These are phyloP conservation scores for Oxyria digyna DNA, from an alignment of 148 eudicot genomes.

Conservation along the genomic window DNA sequence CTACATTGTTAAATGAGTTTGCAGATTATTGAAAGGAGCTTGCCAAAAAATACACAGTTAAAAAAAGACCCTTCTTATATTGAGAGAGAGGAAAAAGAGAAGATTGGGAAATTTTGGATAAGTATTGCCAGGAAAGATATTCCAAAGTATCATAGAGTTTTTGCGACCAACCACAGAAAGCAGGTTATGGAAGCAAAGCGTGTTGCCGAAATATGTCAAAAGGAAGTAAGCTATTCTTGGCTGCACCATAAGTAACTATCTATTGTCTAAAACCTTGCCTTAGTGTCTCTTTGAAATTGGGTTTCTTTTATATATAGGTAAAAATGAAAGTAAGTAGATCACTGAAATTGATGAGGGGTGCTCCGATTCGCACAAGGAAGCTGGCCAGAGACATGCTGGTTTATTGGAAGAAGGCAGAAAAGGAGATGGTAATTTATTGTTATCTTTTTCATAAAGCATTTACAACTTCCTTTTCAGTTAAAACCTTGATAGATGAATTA, in stretches of 20 bases:
- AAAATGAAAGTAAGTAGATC: conserved; percentile 92
- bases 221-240: conserved; percentile 50
- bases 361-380: conserved; percentile 70
- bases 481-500: background rate
- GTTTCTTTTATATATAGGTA: conserved; percentile 44
- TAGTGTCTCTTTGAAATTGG: conserved; percentile 4
- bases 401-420: conserved; percentile 92
- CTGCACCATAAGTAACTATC: background rate
- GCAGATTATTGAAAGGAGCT: conserved; percentile 72
- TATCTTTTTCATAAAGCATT: background rate
- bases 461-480: background rate
- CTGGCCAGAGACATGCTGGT: conserved; percentile 93
- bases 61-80: conserved; percentile 65
- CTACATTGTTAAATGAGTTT: background rate
- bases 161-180: conserved; percentile 51
- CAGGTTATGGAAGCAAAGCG: conserved; percentile 79
- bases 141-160: conserved; percentile 63
- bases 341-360: conserved; percentile 70
- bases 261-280: background rate
- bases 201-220: conserved; percentile 81
- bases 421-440: conserved; percentile 70
- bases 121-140: conserved; percentile 73
- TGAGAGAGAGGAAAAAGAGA: conserved; percentile 86
- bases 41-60: conserved; percentile 57
- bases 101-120: conserved; percentile 71